Base-by-base conservation (phyloP, 2,329 filamentous ascomycete genomes). In the Hymenotorrendiella dingleyae region DNA sequence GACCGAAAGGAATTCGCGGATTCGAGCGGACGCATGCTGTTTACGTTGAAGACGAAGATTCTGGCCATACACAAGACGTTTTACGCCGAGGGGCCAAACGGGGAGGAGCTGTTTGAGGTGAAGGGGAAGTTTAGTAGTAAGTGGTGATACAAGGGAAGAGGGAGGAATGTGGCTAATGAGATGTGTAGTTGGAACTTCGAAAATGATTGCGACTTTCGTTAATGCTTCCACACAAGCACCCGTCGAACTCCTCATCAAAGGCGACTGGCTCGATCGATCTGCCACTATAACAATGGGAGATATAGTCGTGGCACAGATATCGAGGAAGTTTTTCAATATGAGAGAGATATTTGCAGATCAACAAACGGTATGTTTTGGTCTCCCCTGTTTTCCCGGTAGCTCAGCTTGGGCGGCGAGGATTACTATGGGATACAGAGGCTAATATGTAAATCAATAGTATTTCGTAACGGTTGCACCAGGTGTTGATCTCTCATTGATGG, bases 401-500 rank as follows among this genome's bases (percentile, higher is more conserved):
- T 30, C 28, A 16, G 17, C n/a, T 12, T 30, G 17, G n/a, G 28
- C n/a, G 11, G n/a, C 28, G 6, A 30, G 28, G 28, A 12, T 16
- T 5, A n/a, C n/a, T n/a, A n/a, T 21, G 9, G 10, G 9, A 33
- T 4, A 5, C 12, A 17, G 38, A 12, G 23, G 16, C n/a, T 20
- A 23, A 42, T 11, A 23, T 24, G 6, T 20, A 4, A 14, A 23
- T 28, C 8, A 24, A 32, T 27, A 39, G 35, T 86, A 86, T 51
- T 73, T 69, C 1, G 69, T 86, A 4, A 70, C 69, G 1, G 70
- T 86, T 5, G 80, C 80, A 1, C 78, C 81, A 0, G 75, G 75
- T 12, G 76, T 84, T 6, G 82, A 87, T 55, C 70, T 83, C 62
- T 73, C 78, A 4, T 56, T 86, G 35, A 73, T 86, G 50, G 76